Conservation (phyloP, 495 filamentous ascomycete species). For the Penicillium canescens region DNA sequence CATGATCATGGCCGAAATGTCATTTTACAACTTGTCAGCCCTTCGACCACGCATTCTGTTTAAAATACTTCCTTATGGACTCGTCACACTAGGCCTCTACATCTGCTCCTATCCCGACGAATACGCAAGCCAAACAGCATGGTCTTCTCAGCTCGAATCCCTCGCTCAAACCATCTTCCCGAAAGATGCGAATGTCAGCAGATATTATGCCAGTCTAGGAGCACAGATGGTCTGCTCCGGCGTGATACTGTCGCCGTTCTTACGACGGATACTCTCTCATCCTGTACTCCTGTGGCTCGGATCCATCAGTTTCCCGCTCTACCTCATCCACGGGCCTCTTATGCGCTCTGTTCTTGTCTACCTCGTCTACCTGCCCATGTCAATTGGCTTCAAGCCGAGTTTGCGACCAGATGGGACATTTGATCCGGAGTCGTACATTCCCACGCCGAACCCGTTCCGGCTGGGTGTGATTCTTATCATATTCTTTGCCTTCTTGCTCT, state of each 20-base stretch:
- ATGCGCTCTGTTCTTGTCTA: constrained; percentile 21
- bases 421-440: constrained; percentile 12
- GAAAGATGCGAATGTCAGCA: constrained; percentile 2
- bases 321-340: constrained; percentile 18
- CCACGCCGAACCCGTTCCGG: constrained; percentile 5
- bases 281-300: constrained; percentile 17
- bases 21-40: constrained; percentile 4
- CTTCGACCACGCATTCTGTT: neutral
- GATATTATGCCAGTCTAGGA: constrained; percentile 10
- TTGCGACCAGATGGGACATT: constrained; percentile 4
- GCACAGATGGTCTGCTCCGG: constrained; percentile 14
- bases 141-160: constrained; percentile 8
- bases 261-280: constrained; percentile 13
- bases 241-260: constrained; percentile 9
- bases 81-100: constrained; percentile 9
- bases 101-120: constrained; percentile 11
- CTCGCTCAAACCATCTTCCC: constrained; percentile 9
- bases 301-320: constrained; percentile 21
- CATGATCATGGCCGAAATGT: constrained; percentile 14
- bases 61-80: constrained; percentile 1
- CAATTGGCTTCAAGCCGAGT: constrained; percentile 2
- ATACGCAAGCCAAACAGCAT: constrained; percentile 11
- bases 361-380: constrained; percentile 12
- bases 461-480: constrained; percentile 5
- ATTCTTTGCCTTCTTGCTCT: constrained; percentile 10